Evolutionary conservation across 2,329 filamentous ascomycete species (phyloP).

Genomic region (Fusarium sp.): DNA sequence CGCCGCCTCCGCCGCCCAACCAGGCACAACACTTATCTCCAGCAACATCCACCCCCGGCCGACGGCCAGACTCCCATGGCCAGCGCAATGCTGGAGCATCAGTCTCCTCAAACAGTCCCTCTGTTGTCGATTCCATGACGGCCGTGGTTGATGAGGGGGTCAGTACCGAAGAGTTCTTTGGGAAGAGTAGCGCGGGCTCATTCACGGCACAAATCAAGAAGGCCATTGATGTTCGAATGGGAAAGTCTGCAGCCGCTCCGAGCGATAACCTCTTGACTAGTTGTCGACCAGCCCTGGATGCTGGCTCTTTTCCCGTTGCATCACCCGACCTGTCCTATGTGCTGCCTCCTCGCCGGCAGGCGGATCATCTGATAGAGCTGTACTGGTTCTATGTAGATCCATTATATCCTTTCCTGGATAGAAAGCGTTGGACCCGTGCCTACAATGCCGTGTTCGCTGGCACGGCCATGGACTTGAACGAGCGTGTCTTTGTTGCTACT

Average conservation of each 20-base stretch:
- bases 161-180: slow-evolving; percentile 55
- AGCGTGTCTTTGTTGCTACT: slow-evolving; percentile 55
- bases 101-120: slow-evolving; percentile 38
- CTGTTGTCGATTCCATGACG: slow-evolving; percentile 57
- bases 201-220: slow-evolving; percentile 58
- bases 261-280: neutral
- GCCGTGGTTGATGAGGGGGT: slow-evolving; percentile 54
- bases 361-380: slow-evolving; percentile 55
- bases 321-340: slow-evolving; percentile 50
- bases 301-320: slow-evolving; percentile 9
- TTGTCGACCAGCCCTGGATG: neutral
- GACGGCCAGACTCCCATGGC: slow-evolving; percentile 10
- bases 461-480: slow-evolving; percentile 48
- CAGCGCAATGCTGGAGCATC: slow-evolving; percentile 26
- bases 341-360: slow-evolving; percentile 55
- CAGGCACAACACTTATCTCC: slow-evolving; percentile 23
- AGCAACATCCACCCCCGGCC: slow-evolving; percentile 14
- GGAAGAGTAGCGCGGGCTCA: slow-evolving; percentile 57
- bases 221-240: slow-evolving; percentile 50
- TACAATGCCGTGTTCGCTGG: slow-evolving; percentile 55
- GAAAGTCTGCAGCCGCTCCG: slow-evolving; percentile 17
- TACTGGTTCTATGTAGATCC: slow-evolving; percentile 60
- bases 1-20: neutral
- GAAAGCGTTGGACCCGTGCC: slow-evolving; percentile 47
- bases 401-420: slow-evolving; percentile 57